Conservation (phyloP, 2,329 filamentous ascomycete species). For the Diaporthe vaccinii region DNA sequence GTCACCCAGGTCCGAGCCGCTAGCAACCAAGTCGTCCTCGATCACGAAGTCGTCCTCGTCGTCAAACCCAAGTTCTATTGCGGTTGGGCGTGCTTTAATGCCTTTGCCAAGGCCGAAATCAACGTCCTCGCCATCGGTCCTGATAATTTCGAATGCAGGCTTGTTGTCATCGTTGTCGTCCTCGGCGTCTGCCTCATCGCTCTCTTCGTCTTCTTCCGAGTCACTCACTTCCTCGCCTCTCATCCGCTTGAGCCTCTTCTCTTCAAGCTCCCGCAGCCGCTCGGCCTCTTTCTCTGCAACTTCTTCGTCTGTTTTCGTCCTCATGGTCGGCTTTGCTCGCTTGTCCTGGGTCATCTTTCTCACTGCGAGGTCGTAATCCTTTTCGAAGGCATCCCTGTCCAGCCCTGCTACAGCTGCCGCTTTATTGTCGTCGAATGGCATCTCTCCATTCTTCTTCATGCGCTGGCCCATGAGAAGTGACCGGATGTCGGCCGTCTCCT, state of each 20-base stretch:
- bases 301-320: constrained; percentile 93
- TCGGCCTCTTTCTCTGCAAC: constrained; percentile 82
- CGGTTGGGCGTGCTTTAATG: constrained; percentile 69
- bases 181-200: constrained; percentile 53
- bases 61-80: constrained; percentile 79
- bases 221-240: constrained; percentile 80
- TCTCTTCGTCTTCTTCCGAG: constrained; percentile 67
- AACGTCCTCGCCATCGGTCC: constrained; percentile 59
- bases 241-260: constrained; percentile 88
- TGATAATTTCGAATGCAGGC: constrained; percentile 47
- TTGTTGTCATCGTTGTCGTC: constrained; percentile 54
- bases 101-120: constrained; percentile 73
- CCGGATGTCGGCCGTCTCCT: constrained; percentile 83
- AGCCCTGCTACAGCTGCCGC: constrained; percentile 57
- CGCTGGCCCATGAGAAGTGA: constrained; percentile 73
- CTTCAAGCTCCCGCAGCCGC: constrained; percentile 84
- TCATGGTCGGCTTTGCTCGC: constrained; percentile 85
- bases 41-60: constrained; percentile 96
- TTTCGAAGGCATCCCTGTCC: constrained; percentile 79
- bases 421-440: constrained; percentile 43
- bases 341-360: constrained; percentile 87
- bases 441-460: constrained; percentile 46
- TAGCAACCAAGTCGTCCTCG: constrained; percentile 89
- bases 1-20: constrained; percentile 76
- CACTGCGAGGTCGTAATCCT: constrained; percentile 88